Evolutionary conservation across 306 rosid genomes (phyloP).

Genomic region (Cicer cuneatum): DNA sequence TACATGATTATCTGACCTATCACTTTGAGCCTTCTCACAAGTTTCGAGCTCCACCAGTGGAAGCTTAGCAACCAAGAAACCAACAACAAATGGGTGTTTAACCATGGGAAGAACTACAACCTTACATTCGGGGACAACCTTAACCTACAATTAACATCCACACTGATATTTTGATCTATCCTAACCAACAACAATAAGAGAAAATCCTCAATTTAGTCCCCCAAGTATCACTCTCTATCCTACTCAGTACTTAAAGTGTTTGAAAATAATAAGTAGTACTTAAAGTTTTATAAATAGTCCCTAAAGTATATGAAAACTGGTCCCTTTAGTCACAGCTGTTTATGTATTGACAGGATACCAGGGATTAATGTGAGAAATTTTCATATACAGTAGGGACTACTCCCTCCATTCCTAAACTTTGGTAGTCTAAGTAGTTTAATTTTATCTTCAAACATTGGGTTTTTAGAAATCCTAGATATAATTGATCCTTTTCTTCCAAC

Average conservation of each 20-base stretch:
- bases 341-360: neutral
- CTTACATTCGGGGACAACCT: slow-evolving; percentile 68
- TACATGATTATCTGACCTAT: slow-evolving; percentile 40
- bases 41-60: slow-evolving; percentile 61
- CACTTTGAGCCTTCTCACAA: slow-evolving; percentile 51
- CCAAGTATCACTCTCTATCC: neutral
- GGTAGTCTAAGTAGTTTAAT: neutral
- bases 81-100: slow-evolving; percentile 94
- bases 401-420: neutral
- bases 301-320: neutral
- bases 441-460: neutral
- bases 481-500: slow-evolving; percentile 4
- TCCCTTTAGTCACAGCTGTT: neutral
- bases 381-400: neutral
- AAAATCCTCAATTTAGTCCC: neutral
- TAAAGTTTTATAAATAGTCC: neutral
- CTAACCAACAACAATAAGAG: slow-evolving; percentile 4
- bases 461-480: neutral
- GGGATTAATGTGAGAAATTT: neutral
- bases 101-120: slow-evolving; percentile 92
- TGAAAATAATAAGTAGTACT: neutral
- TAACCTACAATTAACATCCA: slow-evolving; percentile 59
- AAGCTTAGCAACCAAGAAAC: slow-evolving; percentile 96
- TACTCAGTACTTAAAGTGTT: neutral
- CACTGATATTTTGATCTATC: slow-evolving; percentile 25